phyloP scores from a whole-genome alignment of 441 rosid species.

The Eutrema salsugineum region DNA sequence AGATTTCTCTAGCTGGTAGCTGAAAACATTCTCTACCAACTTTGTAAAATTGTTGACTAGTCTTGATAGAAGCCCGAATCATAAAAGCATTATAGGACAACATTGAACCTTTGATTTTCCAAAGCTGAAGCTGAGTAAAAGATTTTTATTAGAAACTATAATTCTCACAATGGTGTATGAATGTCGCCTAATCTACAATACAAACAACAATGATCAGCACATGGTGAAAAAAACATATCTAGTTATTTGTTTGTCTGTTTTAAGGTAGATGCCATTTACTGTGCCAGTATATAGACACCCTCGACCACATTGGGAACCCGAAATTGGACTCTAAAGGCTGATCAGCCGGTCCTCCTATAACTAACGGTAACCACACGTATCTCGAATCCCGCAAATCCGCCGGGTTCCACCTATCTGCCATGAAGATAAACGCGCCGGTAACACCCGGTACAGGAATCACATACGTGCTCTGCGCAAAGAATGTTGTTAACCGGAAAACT shows the following conservation, averaged over 20 bases:
- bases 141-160: constrained; percentile 11
- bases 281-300: constrained; percentile 91
- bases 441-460: constrained; percentile 68
- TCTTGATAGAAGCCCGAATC: constrained; percentile 17
- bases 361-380: constrained; percentile 83
- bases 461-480: constrained; percentile 81
- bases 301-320: constrained; percentile 84
- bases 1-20: constrained; percentile 85
- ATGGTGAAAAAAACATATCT: background rate
- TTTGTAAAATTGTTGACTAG: constrained; percentile 19
- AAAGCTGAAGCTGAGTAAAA: constrained; percentile 11
- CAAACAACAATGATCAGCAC: background rate
- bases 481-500: constrained; percentile 60
- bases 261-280: constrained; percentile 79
- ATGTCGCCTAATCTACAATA: constrained; percentile 17
- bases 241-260: constrained; percentile 26
- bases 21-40: background rate
- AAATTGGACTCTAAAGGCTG: constrained; percentile 66
- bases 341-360: constrained; percentile 79
- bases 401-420: constrained; percentile 97
- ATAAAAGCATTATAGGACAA: background rate
- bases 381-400: constrained; percentile 84
- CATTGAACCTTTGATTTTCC: background rate
- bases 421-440: constrained; percentile 68
- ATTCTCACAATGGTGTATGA: background rate